Base-by-base conservation (phyloP, 192 early-diverging fungal genomes). In the Coemansia sp. region DNA sequence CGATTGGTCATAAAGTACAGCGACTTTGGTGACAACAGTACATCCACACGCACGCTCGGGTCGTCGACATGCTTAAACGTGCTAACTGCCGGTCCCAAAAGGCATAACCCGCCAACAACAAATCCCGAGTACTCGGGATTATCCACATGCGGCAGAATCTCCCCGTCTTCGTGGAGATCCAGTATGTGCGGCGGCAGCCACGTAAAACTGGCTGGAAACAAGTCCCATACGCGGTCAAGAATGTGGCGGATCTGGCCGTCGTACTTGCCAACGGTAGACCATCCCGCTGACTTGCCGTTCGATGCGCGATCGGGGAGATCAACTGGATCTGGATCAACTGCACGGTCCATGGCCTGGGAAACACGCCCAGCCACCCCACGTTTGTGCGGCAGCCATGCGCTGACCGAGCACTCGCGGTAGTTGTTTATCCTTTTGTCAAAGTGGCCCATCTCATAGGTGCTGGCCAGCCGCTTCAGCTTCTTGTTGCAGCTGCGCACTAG, bases 141-240 rank as follows among this genome's bases (percentile, higher is more conserved):
- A 68, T 94, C 93, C 4, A 94, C 86, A 67, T 94, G 93, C 6
- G 88, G 84, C 70, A 85, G 82, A 61, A 94, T 94, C 49, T 89
- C 89, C 37, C 89, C 87, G 2, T 85, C 75, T 3, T 82, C 69
- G 48, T 85, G 84, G 12, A 94, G 76, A 53, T 94, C 93, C 62
- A 94, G 74, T 35, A 94, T 86, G 67, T 94, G 93, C 10, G 89
- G 87, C 10, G 88, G 81, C 12, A 91, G 66, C 91, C 91, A 94
- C 17, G 83, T 71, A 61, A 79, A 77, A 9, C 69, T 29, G 2
- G 62, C 35, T 1, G 90, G 85, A 38, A 91, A 85, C 56, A 85
- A 62, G 10, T 69, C 63, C 72, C 82, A 84, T 27, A 89, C 81
- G 23, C 86, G 83, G 5, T 86, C 72, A 23, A 89, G 69, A 41